Evolutionary conservation across 768 basidiomycete genomes (phyloP).

Genomic region (Psilocybe cubensis): DNA sequence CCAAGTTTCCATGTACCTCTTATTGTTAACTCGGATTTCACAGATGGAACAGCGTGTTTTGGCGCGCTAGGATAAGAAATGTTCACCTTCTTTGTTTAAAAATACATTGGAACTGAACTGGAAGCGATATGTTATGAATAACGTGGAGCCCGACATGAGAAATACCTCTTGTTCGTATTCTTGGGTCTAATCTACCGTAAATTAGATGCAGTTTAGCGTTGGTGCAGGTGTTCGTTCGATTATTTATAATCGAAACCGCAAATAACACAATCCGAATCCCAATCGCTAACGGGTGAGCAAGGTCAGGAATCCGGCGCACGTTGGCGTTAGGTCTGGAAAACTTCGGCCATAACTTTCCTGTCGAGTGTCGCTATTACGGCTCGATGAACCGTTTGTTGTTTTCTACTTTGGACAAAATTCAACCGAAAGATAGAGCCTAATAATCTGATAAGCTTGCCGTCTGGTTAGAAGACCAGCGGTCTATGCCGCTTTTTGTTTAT

Average conservation of each 20-base stretch:
- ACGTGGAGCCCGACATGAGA: neutral
- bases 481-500: neutral
- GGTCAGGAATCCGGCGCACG: no score
- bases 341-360: no score
- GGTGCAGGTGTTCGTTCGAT: no score
- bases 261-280: no score
- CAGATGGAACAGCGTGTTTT: neutral
- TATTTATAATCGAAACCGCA: no score
- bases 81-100: neutral
- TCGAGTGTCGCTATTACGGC: no score
- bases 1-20: neutral
- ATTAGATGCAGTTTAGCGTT: no score
- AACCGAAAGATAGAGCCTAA: neutral
- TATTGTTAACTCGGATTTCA: neutral
- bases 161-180: no score
- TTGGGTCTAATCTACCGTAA: no score
- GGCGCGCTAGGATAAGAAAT: neutral
- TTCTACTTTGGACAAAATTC: neutral
- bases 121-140: neutral
- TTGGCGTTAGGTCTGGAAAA: no score
- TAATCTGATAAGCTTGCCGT: neutral
- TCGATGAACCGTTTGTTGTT: no score
- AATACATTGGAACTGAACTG: neutral
- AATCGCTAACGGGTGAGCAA: no score
- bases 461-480: neutral